These are phyloP conservation scores for Chloromonas sp. DNA, from an alignment of 163 green algal species.

Conservation along the genomic window DNA sequence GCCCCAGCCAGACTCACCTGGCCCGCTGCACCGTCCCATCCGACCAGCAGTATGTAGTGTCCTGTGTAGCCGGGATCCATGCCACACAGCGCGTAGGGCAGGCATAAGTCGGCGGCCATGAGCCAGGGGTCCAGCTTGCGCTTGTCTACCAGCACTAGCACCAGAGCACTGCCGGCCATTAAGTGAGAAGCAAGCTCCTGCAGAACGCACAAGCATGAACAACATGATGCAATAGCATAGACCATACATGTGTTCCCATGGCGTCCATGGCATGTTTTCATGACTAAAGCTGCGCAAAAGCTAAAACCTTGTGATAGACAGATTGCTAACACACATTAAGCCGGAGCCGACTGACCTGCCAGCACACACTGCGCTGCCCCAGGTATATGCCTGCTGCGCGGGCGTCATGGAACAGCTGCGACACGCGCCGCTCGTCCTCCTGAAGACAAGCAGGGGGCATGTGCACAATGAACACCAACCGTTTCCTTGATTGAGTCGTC, in stretches of 20 bases:
- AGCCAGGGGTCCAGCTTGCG: slow-evolving; percentile 50
- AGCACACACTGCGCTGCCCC: slow-evolving; percentile 43
- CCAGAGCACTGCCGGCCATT: slow-evolving; percentile 28
- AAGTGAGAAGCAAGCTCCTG: slow-evolving; percentile 22
- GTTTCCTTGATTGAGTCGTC: too few species aligned
- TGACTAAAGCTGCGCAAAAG: too few species aligned
- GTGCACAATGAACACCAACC: too few species aligned
- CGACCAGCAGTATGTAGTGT: slow-evolving; percentile 80
- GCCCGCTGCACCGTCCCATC: slow-evolving; percentile 45
- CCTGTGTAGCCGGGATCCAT: slow-evolving; percentile 17
- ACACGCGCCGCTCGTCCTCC: slow-evolving; percentile 65
- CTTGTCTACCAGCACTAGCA: slow-evolving; percentile 62
- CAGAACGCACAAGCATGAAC: slow-evolving; percentile 16
- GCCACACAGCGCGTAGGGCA: slow-evolving; percentile 21
- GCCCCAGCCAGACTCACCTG: not conserved
- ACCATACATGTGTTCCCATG: not conserved
- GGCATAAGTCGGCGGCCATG: slow-evolving; percentile 14
- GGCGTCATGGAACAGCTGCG: slow-evolving; percentile 65
- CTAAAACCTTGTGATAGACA: too few species aligned
- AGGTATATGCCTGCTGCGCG: slow-evolving; percentile 51
- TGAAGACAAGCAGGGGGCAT: not conserved
- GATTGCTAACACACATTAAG: too few species aligned
- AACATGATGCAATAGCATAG: not conserved
- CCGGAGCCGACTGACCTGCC: not conserved
- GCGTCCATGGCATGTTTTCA: not conserved